Evolutionary conservation across 352 stramenopile genomes (phyloP).

Genomic region (Pythium dissimile): DNA sequence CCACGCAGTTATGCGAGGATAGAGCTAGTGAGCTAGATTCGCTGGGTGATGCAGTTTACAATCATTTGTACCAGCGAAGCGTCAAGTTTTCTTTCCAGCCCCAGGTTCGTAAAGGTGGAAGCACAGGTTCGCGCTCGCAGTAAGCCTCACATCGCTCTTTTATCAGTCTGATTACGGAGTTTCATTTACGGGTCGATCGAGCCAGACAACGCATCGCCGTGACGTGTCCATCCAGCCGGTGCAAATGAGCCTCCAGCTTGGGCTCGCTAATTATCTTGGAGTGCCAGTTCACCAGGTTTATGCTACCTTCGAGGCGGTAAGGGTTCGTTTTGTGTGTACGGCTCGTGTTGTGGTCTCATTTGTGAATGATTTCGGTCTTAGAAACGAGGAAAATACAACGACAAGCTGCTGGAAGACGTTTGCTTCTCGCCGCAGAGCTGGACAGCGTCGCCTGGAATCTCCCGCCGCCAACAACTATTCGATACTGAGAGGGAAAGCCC

Average conservation of each 20-base stretch:
- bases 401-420: slow-evolving; percentile 80
- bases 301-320: slow-evolving; percentile 74
- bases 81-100: slow-evolving; percentile 73
- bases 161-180: slow-evolving; percentile 77
- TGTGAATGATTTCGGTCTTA: slow-evolving; percentile 19
- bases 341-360: not conserved
- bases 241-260: slow-evolving; percentile 82
- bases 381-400: slow-evolving; percentile 77
- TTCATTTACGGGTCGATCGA: slow-evolving; percentile 68
- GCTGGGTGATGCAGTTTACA: slow-evolving; percentile 72
- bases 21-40: slow-evolving; percentile 50
- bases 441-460: slow-evolving; percentile 69
- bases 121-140: not conserved
- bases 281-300: slow-evolving; percentile 67
- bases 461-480: slow-evolving; percentile 67
- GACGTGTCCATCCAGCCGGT: slow-evolving; percentile 70
- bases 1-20: slow-evolving; percentile 57
- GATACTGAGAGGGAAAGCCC: slow-evolving; percentile 59
- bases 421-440: slow-evolving; percentile 84
- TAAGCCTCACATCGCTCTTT: not conserved
- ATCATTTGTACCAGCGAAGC: slow-evolving; percentile 71
- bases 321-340: slow-evolving; percentile 7
- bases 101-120: slow-evolving; percentile 38
- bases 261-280: slow-evolving; percentile 64
- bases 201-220: slow-evolving; percentile 45